phyloP scores from a whole-genome alignment of 345 rosid species.

The Anacardium occidentale region DNA sequence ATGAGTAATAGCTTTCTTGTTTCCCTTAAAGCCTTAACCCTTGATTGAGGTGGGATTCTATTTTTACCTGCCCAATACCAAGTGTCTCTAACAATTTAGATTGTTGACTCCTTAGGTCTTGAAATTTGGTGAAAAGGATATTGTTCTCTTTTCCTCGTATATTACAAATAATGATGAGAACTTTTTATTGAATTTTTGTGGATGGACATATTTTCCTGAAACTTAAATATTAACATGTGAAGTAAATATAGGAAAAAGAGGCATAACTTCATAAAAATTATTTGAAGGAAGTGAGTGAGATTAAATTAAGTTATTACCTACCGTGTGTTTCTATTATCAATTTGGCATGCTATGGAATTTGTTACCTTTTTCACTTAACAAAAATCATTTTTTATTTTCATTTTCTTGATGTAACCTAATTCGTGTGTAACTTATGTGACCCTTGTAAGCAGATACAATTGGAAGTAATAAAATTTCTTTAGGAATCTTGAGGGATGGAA shows the following conservation, averaged over 20 bases:
- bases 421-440: background rate
- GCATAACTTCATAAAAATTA: background rate
- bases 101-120: background rate
- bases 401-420: background rate
- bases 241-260: constrained; percentile 7
- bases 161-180: no score
- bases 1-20: background rate
- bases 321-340: background rate
- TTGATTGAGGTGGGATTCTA: constrained; percentile 2
- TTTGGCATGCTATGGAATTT: background rate
- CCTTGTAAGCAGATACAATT: background rate
- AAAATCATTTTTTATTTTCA: background rate
- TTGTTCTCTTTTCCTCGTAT: background rate
- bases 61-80: background rate
- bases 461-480: background rate
- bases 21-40: background rate
- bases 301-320: background rate
- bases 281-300: background rate
- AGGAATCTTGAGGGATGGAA: background rate
- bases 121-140: background rate
- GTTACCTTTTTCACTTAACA: background rate
- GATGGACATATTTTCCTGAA: background rate
- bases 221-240: background rate
- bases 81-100: background rate
- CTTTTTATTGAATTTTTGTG: background rate